Evolutionary conservation across 2,329 filamentous ascomycete genomes (phyloP), one percentile per base, ranked within the genome.

Genomic region (Pseudogymnoascus sp.): DNA sequence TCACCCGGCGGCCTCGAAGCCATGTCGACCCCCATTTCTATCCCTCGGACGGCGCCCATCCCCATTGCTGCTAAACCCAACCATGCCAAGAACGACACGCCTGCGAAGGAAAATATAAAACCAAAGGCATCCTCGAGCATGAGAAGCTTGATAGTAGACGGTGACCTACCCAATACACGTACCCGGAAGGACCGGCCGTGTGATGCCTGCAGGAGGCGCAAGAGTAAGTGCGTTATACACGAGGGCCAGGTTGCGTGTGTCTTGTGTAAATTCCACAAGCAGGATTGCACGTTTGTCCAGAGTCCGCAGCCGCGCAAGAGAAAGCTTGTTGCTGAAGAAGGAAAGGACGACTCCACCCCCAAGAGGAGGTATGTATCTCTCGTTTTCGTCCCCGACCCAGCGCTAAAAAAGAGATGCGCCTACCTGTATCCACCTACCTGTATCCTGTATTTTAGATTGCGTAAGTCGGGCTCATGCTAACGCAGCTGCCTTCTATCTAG

Each of bases 291-390:
- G 44, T 85, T 92, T 72, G 80, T 86, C 59, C 85, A 87, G 66
- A 90, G 88, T 73, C 89, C 89, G 24, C 85, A 86, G 70, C 86
- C 88, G 62, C 84, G 90, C 68, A 94, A 94, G 78, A 83, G 90
- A 72, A 93, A 92, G 78, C 76, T 90, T 65, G 54, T 58, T 24
- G 8, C 36, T 37, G 54, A 58, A 84, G 87, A 74, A 81, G 84
- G 68, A 82, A 85, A 79, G 71, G 82, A 85, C 66, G 84, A 87
- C 65, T 80, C 77, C 65, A 76, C 78, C 66, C 82, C 81, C 70
- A 89, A 89, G 76, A 83, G 86, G 81, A 88, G 87, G 88, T 90
- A 79, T 65, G 63, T 54, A 60, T 41, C 64, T 67, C n/a, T n/a
- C n/a, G n/a, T n/a, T n/a, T n/a, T n/a, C 67, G 62, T 63, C 65